These are phyloP conservation scores for Ascochyta clinopodiicola DNA, from an alignment of 2,329 filamentous ascomycete genomes.

Conservation along the genomic window DNA sequence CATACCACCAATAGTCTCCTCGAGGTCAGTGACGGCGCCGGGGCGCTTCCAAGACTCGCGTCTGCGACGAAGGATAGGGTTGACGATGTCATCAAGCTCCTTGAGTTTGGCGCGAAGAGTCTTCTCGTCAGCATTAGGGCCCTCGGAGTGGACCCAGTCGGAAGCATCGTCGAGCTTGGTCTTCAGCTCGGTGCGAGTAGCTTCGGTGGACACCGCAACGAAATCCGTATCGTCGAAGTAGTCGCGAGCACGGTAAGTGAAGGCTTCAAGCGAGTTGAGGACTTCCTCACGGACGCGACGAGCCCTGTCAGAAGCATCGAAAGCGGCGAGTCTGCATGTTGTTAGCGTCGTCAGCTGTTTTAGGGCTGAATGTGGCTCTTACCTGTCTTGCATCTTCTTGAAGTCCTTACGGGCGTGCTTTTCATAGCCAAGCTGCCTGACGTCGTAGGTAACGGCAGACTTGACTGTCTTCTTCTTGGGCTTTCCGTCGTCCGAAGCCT, in stretches of 20 bases:
- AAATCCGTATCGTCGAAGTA: conserved; percentile 80
- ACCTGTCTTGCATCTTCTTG: conserved; percentile 65
- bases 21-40: conserved; percentile 69
- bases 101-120: conserved; percentile 79
- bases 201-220: conserved; percentile 70
- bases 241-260: conserved; percentile 87
- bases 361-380: conserved; percentile 6
- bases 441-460: conserved; percentile 59
- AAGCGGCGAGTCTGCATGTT: conserved; percentile 72
- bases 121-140: conserved; percentile 75
- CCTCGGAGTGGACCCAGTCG: conserved; percentile 92
- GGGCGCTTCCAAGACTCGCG: conserved; percentile 76
- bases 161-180: conserved; percentile 72
- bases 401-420: conserved; percentile 67
- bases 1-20: conserved; percentile 74
- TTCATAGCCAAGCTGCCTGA: conserved; percentile 56
- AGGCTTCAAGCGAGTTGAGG: conserved; percentile 90
- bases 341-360: conserved; percentile 18
- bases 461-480: conserved; percentile 61
- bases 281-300: conserved; percentile 82
- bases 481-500: conserved; percentile 54
- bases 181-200: conserved; percentile 71
- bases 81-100: conserved; percentile 76
- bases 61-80: conserved; percentile 77
- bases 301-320: conserved; percentile 82